These are phyloP conservation scores for Volvariella surrecta DNA, from an alignment of 1,284 basidiomycete genomes.

Conservation along the genomic window DNA sequence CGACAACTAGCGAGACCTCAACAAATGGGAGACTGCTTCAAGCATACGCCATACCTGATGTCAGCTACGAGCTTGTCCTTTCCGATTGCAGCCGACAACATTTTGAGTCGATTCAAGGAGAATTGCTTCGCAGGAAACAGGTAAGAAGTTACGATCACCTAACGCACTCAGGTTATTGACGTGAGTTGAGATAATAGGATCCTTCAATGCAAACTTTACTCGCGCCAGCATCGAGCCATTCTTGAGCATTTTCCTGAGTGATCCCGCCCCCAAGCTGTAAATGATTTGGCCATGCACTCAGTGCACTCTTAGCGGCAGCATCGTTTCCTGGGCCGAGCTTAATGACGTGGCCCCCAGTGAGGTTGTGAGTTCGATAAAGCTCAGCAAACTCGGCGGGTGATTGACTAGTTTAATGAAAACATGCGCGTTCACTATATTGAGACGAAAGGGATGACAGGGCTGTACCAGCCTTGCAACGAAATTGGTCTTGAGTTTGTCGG, in stretches of 20 bases:
- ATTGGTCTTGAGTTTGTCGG: conserved; percentile 75
- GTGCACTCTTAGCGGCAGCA: conserved; percentile 74
- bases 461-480: conserved; percentile 78
- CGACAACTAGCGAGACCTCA: conserved; percentile 62
- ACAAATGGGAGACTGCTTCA: neutral
- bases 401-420: conserved; percentile 41
- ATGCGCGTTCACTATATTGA: conserved; percentile 1
- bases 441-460: neutral
- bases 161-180: conserved; percentile 5
- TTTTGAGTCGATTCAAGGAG: conserved; percentile 63
- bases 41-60: conserved; percentile 59
- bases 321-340: conserved; percentile 93
- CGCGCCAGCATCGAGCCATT: conserved; percentile 88
- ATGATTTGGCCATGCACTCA: conserved; percentile 76
- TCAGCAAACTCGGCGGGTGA: conserved; percentile 76
- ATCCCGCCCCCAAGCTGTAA: conserved; percentile 96
- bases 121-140: conserved; percentile 85
- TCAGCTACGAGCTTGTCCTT: conserved; percentile 92
- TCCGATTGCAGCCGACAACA: conserved; percentile 61
- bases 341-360: conserved; percentile 92
- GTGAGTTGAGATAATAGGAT: conserved; percentile 2
- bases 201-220: conserved; percentile 59
- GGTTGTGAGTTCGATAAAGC: conserved; percentile 63
- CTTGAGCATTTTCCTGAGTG: conserved; percentile 67
- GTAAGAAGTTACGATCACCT: conserved; percentile 97